Evolutionary conservation across 495 filamentous ascomycete species (phyloP), one percentile per base, ranked within the genome.

Genomic region (Trichoderma virens): DNA sequence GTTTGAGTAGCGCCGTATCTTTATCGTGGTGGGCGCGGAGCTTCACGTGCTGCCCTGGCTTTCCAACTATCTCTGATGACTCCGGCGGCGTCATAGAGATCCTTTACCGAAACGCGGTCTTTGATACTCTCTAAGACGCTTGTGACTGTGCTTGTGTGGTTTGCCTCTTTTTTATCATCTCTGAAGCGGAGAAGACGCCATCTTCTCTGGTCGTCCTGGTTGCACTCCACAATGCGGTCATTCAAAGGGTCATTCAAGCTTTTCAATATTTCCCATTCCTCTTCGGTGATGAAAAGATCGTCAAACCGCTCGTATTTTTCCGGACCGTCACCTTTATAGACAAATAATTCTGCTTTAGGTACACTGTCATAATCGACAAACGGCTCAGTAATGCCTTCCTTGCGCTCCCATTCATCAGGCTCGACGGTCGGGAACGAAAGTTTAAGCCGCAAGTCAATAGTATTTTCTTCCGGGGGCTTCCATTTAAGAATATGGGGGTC

Each of bases 401-500:
- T 80, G 60, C 81, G 83, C 60, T 91, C 88, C 3, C 82, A 79
- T 31, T 85, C 81, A 72, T 88, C 86, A 27, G 90, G 89, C 62
- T 91, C 83, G 39, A 90, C 76, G 0, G 80, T 62, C 0, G 90
- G 91, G 70, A 96, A 98, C 43, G 85, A 80, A 28, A 98, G 82
- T 38, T 80, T 79, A 69, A 97, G 82, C 54, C 88, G 82, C 73
- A 97, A 97, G 72, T 98, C 94, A 65, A 98, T 83, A 0, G 91
- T 92, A 75, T 98, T 98, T 69, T 98, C 94, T 30, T 87, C 76
- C 5, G 88, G 88, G 1, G 93, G 90, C 72, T 98, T 98, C 94
- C 94, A 98, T 75, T 98, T 98, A 27, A 98, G 80, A 66, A 97
- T 97, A 70, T 93, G 88, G 45, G 84, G 83, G 73, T 98, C 94